These are phyloP conservation scores for Trichoderma asperellum DNA, from an alignment of 2,329 filamentous ascomycete species.

Conservation along the genomic window DNA sequence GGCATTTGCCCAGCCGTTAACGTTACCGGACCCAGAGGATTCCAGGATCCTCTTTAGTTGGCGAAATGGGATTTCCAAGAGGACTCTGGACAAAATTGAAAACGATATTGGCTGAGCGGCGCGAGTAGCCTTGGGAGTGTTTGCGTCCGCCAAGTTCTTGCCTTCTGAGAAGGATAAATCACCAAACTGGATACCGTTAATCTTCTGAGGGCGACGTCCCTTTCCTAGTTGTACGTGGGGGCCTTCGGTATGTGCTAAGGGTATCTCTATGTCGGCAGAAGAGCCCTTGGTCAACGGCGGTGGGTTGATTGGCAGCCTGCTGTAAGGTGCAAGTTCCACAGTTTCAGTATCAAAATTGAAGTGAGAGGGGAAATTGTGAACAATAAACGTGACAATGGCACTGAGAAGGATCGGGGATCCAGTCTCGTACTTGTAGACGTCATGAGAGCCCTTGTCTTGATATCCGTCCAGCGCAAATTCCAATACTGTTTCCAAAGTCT, in stretches of 20 bases:
- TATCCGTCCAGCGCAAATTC: slow-evolving; percentile 57
- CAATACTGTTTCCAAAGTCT: slow-evolving; percentile 63
- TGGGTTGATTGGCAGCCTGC: slow-evolving; percentile 45
- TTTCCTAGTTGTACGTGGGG: slow-evolving; percentile 44
- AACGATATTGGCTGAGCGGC: slow-evolving; percentile 44
- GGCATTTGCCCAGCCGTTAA: slow-evolving; percentile 54
- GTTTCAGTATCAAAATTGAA: slow-evolving; percentile 61
- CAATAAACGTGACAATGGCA: slow-evolving; percentile 61
- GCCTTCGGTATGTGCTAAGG: slow-evolving; percentile 33
- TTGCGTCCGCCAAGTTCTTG: slow-evolving; percentile 37
- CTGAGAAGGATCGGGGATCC: slow-evolving; percentile 59
- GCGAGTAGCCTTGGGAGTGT: slow-evolving; percentile 38
- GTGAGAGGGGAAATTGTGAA: slow-evolving; percentile 60
- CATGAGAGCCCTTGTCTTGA: slow-evolving; percentile 44
- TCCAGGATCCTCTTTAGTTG: slow-evolving; percentile 69
- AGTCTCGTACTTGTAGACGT: slow-evolving; percentile 56
- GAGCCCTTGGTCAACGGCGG: slow-evolving; percentile 31
- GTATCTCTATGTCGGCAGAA: slow-evolving; percentile 36
- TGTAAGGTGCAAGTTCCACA: slow-evolving; percentile 42
- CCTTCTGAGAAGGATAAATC: slow-evolving; percentile 55
- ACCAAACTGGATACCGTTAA: slow-evolving; percentile 72
- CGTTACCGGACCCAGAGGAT: slow-evolving; percentile 55
- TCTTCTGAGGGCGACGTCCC: slow-evolving; percentile 52
- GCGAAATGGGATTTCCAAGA: slow-evolving; percentile 71
- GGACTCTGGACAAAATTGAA: slow-evolving; percentile 63